Evolutionary conservation across 352 stramenopile genomes (phyloP), one percentile per base, ranked within the genome.

Genomic region (Phytopythium chamaehyphon): DNA sequence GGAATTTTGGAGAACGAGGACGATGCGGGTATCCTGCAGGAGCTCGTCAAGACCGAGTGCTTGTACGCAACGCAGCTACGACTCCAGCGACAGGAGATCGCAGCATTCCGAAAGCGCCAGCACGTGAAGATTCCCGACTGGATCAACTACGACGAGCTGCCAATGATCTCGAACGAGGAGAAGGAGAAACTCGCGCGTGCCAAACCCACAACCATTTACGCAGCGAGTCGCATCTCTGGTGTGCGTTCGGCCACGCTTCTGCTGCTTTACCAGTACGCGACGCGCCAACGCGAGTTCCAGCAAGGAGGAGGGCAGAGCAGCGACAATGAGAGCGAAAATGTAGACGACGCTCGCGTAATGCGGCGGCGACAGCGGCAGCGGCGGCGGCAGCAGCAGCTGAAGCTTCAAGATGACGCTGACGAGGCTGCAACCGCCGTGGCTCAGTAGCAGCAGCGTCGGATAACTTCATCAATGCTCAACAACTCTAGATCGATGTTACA

Each of bases 101-200:
- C 97, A 53, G 90, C 88, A 24, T 98, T 97, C 74, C 75, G 94
- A 40, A 87, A 92, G 57, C 96, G 96, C 38, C 87, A 98, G 69
- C 90, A 96, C 54, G 76, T 97, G 21, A 59, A 76, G 47, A 98
- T 99, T 55, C 96, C 97, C 15, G 72, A 84, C 10, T 92, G 95
- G 66, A 83, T 99, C 38, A 72, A 95, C 60, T 99, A 98, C 67
- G 73, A 75, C 1, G 36, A 71, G 39, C 87, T 98, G 57, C 94
- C 94, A n/a, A 96, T 96, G 48, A 88, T 99, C 55, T 98, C 90
- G 33, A 96, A 92, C 57, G 96, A 99, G 69, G 96, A 99, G 57
- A 76, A 83, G 44, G 93, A 98, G 66, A 98, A 98, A 63, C 69
- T 98, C 37, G 65, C 81, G 43, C 66, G 48, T 39, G 75, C 90